A percentile compares a stretch with the other conserved stretches of the same genome.
These are phyloP conservation scores for Botrytis galanthina DNA, from an alignment of 2,329 filamentous ascomycete species.

Conservation along the genomic window DNA sequence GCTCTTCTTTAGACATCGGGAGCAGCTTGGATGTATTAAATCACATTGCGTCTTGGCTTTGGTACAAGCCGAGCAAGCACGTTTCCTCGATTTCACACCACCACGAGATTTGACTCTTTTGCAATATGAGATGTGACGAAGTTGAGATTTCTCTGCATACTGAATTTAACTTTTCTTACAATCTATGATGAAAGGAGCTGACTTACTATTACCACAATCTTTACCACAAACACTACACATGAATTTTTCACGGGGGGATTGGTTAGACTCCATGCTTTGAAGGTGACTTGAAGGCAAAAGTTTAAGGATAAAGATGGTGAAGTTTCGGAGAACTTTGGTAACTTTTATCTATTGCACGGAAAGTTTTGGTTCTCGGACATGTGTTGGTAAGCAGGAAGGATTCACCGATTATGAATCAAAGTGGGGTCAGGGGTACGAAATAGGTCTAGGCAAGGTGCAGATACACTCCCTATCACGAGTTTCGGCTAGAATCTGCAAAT, in stretches of 20 bases:
- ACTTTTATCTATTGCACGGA: no score
- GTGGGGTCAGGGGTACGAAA: background rate
- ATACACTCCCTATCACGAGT: background rate
- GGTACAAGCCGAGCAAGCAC: conserved; percentile 25
- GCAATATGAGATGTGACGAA: conserved; percentile 28
- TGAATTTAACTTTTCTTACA: background rate
- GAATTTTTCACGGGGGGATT: background rate
- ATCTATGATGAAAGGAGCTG: background rate
- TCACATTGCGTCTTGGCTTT: conserved; percentile 29
- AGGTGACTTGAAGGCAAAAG: background rate
- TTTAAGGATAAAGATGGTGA: background rate
- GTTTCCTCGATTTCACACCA: conserved; percentile 23
- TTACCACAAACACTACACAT: conserved; percentile 27
- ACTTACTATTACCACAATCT: conserved; percentile 24
- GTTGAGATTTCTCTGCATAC: conserved; percentile 24
- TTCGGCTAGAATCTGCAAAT: background rate
- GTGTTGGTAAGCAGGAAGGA: background rate
- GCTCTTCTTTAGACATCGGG: conserved; percentile 23
- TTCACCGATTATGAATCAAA: background rate
- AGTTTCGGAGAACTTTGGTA: conserved; percentile 3
- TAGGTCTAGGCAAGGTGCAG: background rate
- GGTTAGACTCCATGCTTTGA: background rate
- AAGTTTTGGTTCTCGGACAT: background rate
- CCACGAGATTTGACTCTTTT: conserved; percentile 21
- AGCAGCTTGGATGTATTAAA: conserved; percentile 22